These are phyloP conservation scores for Talaromyces amestolkiae DNA, from an alignment of 2,329 filamentous ascomycete species.

Conservation along the genomic window DNA sequence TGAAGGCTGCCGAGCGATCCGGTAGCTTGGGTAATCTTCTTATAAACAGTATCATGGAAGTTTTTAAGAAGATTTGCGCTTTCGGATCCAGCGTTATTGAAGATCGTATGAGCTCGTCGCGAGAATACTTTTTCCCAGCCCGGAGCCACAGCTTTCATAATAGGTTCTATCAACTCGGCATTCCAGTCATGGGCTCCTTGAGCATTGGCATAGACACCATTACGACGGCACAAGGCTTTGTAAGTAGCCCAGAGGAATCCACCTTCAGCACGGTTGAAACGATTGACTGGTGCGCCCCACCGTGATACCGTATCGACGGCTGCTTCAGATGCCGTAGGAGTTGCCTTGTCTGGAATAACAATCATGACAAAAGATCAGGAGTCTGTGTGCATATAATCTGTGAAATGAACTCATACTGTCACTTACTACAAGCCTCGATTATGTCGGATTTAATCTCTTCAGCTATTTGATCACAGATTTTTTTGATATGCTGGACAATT, in stretches of 20 bases:
- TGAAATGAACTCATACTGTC: not conserved
- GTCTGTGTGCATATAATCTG: not conserved
- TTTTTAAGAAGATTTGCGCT: not conserved
- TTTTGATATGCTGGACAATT: not conserved
- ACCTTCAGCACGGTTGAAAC: conserved; percentile 35
- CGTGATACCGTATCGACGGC: conserved; percentile 35
- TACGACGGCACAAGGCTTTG: conserved; percentile 54
- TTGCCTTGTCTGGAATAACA: conserved; percentile 5
- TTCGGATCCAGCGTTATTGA: not conserved
- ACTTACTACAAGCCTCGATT: conserved; percentile 11
- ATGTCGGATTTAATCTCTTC: conserved; percentile 9
- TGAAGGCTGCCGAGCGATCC: conserved; percentile 3
- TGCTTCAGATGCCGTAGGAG: conserved; percentile 20
- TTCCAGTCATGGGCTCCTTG: conserved; percentile 35
- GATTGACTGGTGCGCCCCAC: conserved; percentile 38
- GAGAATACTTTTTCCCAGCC: conserved; percentile 14
- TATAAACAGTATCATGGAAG: conserved; percentile 4
- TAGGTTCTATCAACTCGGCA: conserved; percentile 25
- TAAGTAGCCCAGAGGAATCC: conserved; percentile 55
- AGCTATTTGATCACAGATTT: not conserved
- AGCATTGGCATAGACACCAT: conserved; percentile 47
- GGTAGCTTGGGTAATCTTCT: not conserved
- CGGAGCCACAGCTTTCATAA: conserved; percentile 18
- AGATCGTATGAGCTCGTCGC: not conserved
- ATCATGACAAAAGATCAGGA: conserved; percentile 3